Conservation (phyloP, 2,329 filamentous ascomycete genomes). For the Xylaria sp. region DNA sequence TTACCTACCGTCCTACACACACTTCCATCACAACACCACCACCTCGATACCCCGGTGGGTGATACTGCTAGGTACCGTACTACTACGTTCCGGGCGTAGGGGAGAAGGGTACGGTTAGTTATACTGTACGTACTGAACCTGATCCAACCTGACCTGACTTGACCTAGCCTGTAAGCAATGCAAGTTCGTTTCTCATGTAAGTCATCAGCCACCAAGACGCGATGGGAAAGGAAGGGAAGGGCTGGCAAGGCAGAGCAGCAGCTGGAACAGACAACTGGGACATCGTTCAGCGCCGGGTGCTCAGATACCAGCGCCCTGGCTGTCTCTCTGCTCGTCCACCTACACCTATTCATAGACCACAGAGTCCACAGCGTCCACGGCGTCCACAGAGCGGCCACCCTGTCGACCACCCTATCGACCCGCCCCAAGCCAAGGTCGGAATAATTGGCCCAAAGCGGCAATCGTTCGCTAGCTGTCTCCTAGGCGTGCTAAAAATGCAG, state of each 20-base stretch:
- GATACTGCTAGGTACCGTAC: neutral
- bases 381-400: neutral
- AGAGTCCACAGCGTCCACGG: neutral
- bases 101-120: neutral
- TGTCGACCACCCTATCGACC: slow-evolving; percentile 9
- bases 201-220: slow-evolving; percentile 6
- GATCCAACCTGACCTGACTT: neutral
- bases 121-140: neutral
- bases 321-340: too few species aligned
- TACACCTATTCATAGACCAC: slow-evolving; percentile 30
- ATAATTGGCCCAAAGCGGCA: slow-evolving; percentile 28
- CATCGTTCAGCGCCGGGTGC: slow-evolving; percentile 15
- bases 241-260: neutral
- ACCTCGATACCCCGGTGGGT: neutral
- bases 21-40: neutral
- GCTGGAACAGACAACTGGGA: neutral
- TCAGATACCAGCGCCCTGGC: neutral
- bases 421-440: slow-evolving; percentile 7
- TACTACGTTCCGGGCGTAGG: neutral
- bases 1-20: neutral
- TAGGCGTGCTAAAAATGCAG: slow-evolving; percentile 33
- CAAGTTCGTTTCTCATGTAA: slow-evolving; percentile 9
- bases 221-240: neutral
- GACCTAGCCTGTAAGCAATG: neutral
- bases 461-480: slow-evolving; percentile 19